Percentiles rank a stretch among this genome's conserved stretches.
Evolutionary conservation across 352 stramenopile genomes (phyloP).

Genomic region (Phytophthora litchii): DNA sequence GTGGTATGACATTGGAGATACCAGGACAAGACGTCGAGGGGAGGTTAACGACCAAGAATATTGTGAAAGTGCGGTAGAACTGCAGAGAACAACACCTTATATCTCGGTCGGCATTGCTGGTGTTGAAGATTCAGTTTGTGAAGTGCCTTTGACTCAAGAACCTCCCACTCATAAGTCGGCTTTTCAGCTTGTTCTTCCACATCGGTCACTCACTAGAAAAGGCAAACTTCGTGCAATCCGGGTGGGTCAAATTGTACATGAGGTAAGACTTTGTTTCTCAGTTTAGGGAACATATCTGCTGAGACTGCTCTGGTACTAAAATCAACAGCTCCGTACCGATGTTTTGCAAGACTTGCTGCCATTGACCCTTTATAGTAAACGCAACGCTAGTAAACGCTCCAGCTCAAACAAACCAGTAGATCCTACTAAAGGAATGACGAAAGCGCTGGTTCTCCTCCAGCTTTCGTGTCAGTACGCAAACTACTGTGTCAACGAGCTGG

Average conservation of each 20-base stretch:
- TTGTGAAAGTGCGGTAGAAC: conserved; percentile 7
- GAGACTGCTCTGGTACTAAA: background rate
- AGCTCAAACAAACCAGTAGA: background rate
- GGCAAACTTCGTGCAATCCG: conserved; percentile 30
- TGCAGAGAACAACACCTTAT: conserved; percentile 14
- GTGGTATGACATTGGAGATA: conserved; percentile 19
- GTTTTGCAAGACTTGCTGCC: conserved; percentile 47
- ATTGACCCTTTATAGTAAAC: conserved; percentile 37
- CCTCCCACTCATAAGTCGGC: background rate
- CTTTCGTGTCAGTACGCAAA: conserved; percentile 70
- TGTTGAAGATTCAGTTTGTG: background rate
- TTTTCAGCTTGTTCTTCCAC: conserved; percentile 44
- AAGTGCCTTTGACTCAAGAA: conserved; percentile 3
- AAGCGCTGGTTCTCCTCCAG: conserved; percentile 53
- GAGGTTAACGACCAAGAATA: background rate
- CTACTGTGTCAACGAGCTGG: conserved; percentile 44
- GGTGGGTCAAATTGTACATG: conserved; percentile 41
- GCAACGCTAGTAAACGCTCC: background rate
- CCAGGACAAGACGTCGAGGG: background rate
- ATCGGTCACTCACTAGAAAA: conserved; percentile 20
- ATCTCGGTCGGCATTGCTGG: conserved; percentile 14
- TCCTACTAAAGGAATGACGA: conserved; percentile 9
- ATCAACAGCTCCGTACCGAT: conserved; percentile 32
- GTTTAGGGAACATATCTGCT: background rate
- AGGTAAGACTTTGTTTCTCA: conserved; percentile 26